phyloP scores from a whole-genome alignment of 169 alveolate species.

The Miamiensis avidus region DNA sequence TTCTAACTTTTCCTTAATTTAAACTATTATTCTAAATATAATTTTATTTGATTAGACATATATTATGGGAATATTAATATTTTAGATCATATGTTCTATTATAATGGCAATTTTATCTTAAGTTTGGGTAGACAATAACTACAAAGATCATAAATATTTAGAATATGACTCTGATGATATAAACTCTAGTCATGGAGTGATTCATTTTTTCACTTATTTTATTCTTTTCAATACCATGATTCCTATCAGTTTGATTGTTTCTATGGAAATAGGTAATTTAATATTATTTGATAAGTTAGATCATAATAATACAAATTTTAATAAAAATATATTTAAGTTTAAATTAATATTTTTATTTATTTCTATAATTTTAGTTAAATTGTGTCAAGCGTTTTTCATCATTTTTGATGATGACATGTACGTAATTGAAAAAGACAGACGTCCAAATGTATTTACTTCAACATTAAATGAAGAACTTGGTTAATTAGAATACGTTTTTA shows the following conservation, averaged over 20 bases:
- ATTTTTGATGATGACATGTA: constrained; percentile 67
- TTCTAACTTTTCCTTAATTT: background rate
- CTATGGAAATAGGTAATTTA: constrained; percentile 81
- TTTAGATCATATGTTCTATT: constrained; percentile 9
- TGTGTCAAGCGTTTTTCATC: constrained; percentile 70
- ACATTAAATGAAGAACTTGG: constrained; percentile 86
- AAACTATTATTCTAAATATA: too few species aligned
- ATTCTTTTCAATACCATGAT: constrained; percentile 74
- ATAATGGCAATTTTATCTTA: constrained; percentile 3
- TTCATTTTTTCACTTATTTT: constrained; percentile 57
- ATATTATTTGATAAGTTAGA: constrained; percentile 33
- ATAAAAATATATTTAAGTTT: background rate
- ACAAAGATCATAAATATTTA: constrained; percentile 9
- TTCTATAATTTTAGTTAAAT: constrained; percentile 49
- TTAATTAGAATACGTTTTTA: constrained; percentile 71
- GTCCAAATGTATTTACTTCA: constrained; percentile 61
- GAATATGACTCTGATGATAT: constrained; percentile 10
- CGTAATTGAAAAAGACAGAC: constrained; percentile 46
- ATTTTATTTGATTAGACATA: background rate
- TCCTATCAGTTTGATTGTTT: constrained; percentile 78
- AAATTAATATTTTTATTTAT: background rate
- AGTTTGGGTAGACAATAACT: constrained; percentile 10
- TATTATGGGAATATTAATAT: background rate
- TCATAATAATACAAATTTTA: background rate
- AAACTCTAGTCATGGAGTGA: too few species aligned